Conservation (phyloP, 225 moss, liverwort and hornwort species). For the Takakia lepidozioides region DNA sequence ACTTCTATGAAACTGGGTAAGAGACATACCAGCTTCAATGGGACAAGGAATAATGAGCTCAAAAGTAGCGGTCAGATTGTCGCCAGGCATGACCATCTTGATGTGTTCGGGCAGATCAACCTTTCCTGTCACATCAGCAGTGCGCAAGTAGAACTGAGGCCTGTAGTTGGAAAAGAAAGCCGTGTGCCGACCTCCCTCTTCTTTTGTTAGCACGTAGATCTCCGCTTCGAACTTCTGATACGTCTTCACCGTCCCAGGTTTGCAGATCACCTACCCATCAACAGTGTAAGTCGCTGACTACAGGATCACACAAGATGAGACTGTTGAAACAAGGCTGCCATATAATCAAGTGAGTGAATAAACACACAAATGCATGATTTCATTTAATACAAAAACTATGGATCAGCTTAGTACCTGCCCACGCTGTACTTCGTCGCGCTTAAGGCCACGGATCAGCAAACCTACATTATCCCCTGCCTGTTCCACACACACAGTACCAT, state of each 20-base stretch:
- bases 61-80: conserved; percentile 69
- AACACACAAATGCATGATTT: no score
- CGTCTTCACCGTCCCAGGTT: conserved; percentile 76
- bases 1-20: no score
- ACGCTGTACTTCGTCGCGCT: conserved; percentile 90
- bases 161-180: no score
- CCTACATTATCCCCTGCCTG: no score
- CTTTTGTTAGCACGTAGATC: conserved; percentile 78
- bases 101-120: conserved; percentile 88
- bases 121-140: conserved; percentile 76
- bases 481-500: no score
- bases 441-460: no score
- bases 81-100: conserved; percentile 96
- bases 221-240: conserved; percentile 77
- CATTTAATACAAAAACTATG: neutral
- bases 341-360: neutral
- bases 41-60: conserved; percentile 76
- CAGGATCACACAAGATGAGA: no score
- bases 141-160: no score
- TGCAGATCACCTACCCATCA: no score
- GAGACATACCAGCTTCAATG: conserved; percentile 50
- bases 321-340: neutral
- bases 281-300: conserved; percentile 11
- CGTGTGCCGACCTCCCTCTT: no score
- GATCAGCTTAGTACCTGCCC: conserved; percentile 44